A percentile compares a stretch with the other conserved stretches of the same genome.
Evolutionary conservation across 768 basidiomycete species (phyloP).

Genomic region (Rhodotorula sphaerocarpa): DNA sequence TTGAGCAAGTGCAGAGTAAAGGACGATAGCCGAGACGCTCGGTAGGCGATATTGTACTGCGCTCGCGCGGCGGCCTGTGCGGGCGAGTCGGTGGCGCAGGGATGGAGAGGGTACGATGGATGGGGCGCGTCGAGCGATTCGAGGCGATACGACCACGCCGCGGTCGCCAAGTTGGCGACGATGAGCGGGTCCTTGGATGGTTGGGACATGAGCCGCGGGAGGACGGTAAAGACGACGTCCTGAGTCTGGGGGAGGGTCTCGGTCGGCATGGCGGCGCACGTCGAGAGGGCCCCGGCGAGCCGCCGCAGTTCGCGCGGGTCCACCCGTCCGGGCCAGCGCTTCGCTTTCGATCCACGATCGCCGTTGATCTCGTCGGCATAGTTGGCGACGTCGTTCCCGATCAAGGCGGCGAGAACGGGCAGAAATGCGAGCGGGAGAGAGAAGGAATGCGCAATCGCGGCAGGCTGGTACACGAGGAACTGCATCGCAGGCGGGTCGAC

Average conservation of each 20-base stretch:
- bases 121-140: conserved; percentile 5
- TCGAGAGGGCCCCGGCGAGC: conserved; percentile 7
- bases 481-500: not conserved
- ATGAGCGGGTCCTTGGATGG: conserved; percentile 12
- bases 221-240: conserved; percentile 14
- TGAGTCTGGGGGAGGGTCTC: conserved; percentile 11
- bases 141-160: conserved; percentile 21
- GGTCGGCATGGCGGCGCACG: not conserved
- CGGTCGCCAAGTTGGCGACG: conserved; percentile 7
- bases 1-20: conserved; percentile 24
- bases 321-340: conserved; percentile 9
- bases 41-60: conserved; percentile 17
- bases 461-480: conserved; percentile 10
- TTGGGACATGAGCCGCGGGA: not conserved
- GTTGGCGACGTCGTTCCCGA: conserved; percentile 31
- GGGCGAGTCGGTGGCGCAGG: conserved; percentile 2
- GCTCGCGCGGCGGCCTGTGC: not conserved
- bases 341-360: not conserved
- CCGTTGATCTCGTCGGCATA: conserved; percentile 4
- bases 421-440: conserved; percentile 11
- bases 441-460: conserved; percentile 1
- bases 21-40: conserved; percentile 1
- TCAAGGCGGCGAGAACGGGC: conserved; percentile 25
- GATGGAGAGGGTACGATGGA: conserved; percentile 21
- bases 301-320: conserved; percentile 6